These are phyloP conservation scores for Boletus semigastroideus DNA, from an alignment of 1,284 basidiomycete genomes.

Conservation along the genomic window DNA sequence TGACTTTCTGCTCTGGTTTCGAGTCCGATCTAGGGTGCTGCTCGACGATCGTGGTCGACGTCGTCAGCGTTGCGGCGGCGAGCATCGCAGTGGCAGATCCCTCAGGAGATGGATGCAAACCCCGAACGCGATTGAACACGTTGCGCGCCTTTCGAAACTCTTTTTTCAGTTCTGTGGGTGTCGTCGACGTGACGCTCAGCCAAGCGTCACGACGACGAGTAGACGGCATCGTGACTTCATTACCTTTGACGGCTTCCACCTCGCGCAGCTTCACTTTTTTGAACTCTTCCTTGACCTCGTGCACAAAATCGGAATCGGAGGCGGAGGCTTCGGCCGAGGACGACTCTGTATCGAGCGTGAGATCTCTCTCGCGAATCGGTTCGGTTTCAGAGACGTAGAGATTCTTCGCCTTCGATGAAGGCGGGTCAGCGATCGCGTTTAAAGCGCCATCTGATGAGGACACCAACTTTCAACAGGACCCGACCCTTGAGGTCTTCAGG, in stretches of 20 bases:
- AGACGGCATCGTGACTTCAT: not conserved
- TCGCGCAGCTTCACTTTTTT: slow-evolving; percentile 29
- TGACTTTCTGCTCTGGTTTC: slow-evolving; percentile 41
- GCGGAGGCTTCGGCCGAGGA: slow-evolving; percentile 46
- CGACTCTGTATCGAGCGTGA: slow-evolving; percentile 44
- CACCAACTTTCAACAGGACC: slow-evolving; percentile 79
- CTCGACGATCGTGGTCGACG: slow-evolving; percentile 18
- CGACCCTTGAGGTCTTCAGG: slow-evolving; percentile 83
- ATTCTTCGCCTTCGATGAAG: slow-evolving; percentile 58
- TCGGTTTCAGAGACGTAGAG: slow-evolving; percentile 47
- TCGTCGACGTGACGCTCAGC: slow-evolving; percentile 14
- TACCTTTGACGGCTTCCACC: slow-evolving; percentile 30
- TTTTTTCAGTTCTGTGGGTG: slow-evolving; percentile 29
- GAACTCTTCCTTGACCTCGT: slow-evolving; percentile 35
- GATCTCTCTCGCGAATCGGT: slow-evolving; percentile 38
- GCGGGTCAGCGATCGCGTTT: slow-evolving; percentile 1
- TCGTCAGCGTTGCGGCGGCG: not conserved
- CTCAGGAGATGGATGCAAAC: slow-evolving; percentile 23
- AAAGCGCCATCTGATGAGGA: not conserved
- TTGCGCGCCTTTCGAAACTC: slow-evolving; percentile 40
- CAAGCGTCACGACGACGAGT: slow-evolving; percentile 5
- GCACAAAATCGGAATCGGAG: slow-evolving; percentile 39
- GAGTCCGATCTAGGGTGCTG: slow-evolving; percentile 10
- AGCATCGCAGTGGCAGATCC: slow-evolving; percentile 13
- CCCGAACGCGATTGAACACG: slow-evolving; percentile 39